A percentile compares a stretch with the other conserved stretches of the same genome.
phyloP scores from a whole-genome alignment of 2,329 filamentous ascomycete species.

The Hypoxylon sp. region DNA sequence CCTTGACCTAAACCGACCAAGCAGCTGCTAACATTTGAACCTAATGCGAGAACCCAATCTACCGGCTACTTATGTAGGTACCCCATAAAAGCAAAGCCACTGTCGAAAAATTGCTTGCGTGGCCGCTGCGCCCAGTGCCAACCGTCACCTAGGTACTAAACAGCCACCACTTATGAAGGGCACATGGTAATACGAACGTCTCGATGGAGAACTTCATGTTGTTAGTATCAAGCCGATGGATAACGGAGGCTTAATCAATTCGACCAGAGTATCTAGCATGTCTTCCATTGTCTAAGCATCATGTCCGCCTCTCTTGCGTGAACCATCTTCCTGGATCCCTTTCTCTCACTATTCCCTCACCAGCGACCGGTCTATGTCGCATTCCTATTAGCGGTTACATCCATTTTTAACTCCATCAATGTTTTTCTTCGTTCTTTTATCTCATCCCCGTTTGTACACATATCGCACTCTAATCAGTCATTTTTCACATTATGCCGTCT shows the following conservation, averaged over 20 bases:
- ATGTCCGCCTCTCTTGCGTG: neutral
- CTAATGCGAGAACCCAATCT: neutral
- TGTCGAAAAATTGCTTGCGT: constrained; percentile 27
- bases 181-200: constrained; percentile 21
- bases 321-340: constrained; percentile 2
- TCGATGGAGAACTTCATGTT: constrained; percentile 21
- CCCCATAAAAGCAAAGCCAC: constrained; percentile 13
- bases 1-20: too few species aligned
- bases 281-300: neutral
- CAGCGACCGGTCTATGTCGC: constrained; percentile 6
- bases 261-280: neutral
- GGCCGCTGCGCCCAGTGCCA: constrained; percentile 27
- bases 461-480: neutral
- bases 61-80: neutral
- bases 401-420: neutral
- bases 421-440: neutral
- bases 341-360: neutral
- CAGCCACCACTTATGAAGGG: constrained; percentile 5
- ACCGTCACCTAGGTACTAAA: constrained; percentile 4
- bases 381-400: neutral
- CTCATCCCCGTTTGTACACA: neutral
- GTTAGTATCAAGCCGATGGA: neutral
- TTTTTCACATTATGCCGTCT: neutral
- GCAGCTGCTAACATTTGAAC: neutral
- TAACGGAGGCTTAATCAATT: neutral